phyloP scores from a whole-genome alignment of 805 yeast genomes.

The Myxozyma melibiosi region DNA sequence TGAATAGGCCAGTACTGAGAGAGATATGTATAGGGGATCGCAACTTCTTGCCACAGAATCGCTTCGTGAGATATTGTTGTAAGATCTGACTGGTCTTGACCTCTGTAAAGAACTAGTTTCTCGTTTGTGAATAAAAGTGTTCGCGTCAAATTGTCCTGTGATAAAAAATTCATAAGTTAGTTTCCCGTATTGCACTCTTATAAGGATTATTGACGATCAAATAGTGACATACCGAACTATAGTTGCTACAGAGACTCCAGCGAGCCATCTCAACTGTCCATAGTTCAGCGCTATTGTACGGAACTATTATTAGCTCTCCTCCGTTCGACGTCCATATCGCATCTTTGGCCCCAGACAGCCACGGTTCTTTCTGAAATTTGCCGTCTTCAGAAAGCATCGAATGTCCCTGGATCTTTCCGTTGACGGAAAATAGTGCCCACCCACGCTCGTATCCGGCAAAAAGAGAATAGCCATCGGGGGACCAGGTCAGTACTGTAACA shows the following conservation, averaged over 20 bases:
- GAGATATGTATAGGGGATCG: conserved; percentile 51
- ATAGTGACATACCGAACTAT: conserved; percentile 7
- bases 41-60: conserved; percentile 51
- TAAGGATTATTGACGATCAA: not conserved
- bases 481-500: conserved; percentile 41
- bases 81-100: conserved; percentile 48
- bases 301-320: conserved; percentile 44
- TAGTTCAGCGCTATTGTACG: conserved; percentile 24
- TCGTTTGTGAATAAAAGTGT: conserved; percentile 50
- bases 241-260: conserved; percentile 39
- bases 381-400: conserved; percentile 41
- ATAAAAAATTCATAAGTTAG: not conserved
- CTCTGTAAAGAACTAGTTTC: conserved; percentile 50
- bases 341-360: conserved; percentile 34
- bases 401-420: conserved; percentile 52
- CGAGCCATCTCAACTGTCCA: conserved; percentile 38
- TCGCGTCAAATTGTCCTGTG: conserved; percentile 43
- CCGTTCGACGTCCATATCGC: conserved; percentile 45
- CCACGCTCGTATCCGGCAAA: conserved; percentile 46
- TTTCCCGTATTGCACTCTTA: not conserved
- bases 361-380: conserved; percentile 14
- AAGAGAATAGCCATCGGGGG: conserved; percentile 44
- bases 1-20: conserved; percentile 50
- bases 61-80: conserved; percentile 49
- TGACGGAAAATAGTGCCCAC: conserved; percentile 53